These are phyloP conservation scores for Ogataea minuta DNA, from an alignment of 805 yeast genomes.

Conservation along the genomic window DNA sequence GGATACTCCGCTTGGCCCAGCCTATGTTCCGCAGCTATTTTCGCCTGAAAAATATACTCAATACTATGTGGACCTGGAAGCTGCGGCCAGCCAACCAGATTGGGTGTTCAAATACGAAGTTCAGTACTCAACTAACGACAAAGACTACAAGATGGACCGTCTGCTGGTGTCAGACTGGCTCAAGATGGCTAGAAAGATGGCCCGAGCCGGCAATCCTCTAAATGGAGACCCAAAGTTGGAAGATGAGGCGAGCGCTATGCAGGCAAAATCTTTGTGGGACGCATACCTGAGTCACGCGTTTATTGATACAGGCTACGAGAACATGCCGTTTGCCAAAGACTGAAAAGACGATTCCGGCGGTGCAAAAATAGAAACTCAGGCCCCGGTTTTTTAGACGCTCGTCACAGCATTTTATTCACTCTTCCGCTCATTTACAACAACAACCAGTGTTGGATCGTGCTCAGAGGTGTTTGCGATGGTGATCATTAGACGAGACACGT, in stretches of 20 bases:
- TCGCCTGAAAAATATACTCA: constrained; percentile 73
- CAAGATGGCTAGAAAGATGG: constrained; percentile 51
- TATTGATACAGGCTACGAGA: constrained; percentile 62
- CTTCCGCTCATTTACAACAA: constrained; percentile 1
- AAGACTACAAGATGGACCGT: constrained; percentile 50
- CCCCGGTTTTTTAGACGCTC: constrained; percentile 10
- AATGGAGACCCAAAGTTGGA: background rate
- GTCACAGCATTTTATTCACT: background rate
- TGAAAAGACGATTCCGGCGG: constrained; percentile 1
- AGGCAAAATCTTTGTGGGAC: constrained; percentile 54
- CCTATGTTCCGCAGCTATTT: constrained; percentile 64
- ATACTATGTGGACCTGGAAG: constrained; percentile 62
- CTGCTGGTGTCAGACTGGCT: constrained; percentile 65
- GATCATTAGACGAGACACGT: constrained; percentile 10
- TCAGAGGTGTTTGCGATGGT: constrained; percentile 7
- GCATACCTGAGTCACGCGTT: constrained; percentile 58
- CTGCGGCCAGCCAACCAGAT: constrained; percentile 36
- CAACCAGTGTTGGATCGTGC: background rate
- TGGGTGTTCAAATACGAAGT: constrained; percentile 55
- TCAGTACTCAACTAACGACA: constrained; percentile 69
- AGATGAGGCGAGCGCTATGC: constrained; percentile 5
- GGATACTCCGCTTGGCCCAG: constrained; percentile 65
- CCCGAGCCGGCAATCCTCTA: constrained; percentile 30
- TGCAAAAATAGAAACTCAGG: background rate
- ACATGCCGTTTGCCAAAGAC: constrained; percentile 34